phyloP scores from a whole-genome alignment of 1,284 basidiomycete genomes.

The Puccinia polysora region DNA sequence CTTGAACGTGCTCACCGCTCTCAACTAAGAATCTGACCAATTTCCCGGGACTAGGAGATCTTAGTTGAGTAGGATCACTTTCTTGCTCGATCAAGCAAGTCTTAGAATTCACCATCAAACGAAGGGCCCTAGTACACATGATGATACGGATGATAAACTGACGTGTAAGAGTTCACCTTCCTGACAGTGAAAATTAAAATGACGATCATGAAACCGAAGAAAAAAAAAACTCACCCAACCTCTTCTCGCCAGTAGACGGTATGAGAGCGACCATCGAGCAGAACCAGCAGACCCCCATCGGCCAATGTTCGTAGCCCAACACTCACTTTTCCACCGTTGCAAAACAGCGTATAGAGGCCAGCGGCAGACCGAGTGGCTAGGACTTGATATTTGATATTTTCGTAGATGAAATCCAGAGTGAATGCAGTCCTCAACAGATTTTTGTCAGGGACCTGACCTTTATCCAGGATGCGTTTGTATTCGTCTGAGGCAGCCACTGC shows the following conservation, averaged over 20 bases:
- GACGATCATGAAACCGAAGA: not conserved
- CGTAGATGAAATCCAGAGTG: constrained; percentile 89
- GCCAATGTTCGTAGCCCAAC: constrained; percentile 85
- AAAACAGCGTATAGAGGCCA: constrained; percentile 85
- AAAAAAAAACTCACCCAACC: constrained; percentile 59
- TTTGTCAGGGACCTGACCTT: constrained; percentile 92
- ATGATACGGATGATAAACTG: not conserved
- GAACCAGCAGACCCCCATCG: constrained; percentile 88
- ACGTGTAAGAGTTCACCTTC: constrained; percentile 85
- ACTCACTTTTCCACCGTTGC: constrained; percentile 87
- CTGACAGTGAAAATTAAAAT: not conserved
- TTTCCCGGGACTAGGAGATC: constrained; percentile 95
- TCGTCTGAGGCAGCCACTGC: constrained; percentile 84
- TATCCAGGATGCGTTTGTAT: constrained; percentile 93
- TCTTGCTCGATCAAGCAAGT: constrained; percentile 98
- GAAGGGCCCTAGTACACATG: constrained; percentile 25
- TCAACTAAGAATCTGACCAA: constrained; percentile 91
- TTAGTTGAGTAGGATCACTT: constrained; percentile 95
- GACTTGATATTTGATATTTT: constrained; percentile 90
- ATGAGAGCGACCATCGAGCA: constrained; percentile 89
- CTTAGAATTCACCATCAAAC: constrained; percentile 61
- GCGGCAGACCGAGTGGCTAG: constrained; percentile 86
- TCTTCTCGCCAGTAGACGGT: constrained; percentile 98
- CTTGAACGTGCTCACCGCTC: constrained; percentile 91
- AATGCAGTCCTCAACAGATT: constrained; percentile 96